Percentiles rank a stretch among this genome's conserved stretches.
These are phyloP conservation scores for Dryas alaskensis DNA, from an alignment of 306 rosid species.

Conservation along the genomic window DNA sequence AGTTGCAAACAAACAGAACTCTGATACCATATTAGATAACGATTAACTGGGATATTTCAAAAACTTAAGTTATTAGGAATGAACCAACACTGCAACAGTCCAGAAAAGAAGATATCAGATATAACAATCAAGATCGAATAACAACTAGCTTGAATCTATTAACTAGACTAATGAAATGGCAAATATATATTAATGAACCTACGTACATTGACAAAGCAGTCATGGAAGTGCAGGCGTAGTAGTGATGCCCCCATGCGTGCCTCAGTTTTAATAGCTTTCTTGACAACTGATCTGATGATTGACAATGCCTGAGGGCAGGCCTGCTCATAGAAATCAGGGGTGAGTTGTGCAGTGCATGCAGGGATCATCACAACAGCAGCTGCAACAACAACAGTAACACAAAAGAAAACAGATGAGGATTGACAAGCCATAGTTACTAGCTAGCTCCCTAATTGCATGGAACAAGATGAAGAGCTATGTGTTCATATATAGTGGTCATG, in stretches of 20 bases:
- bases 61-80: too few species aligned
- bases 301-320: conserved; percentile 26
- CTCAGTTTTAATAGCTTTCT: conserved; percentile 1
- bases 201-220: conserved; percentile 31
- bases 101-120: too few species aligned
- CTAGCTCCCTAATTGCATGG: not conserved
- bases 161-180: too few species aligned
- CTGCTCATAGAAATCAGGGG: conserved; percentile 8
- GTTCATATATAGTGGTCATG: not conserved
- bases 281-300: conserved; percentile 17
- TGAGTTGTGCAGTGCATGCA: conserved; percentile 22
- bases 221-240: conserved; percentile 32
- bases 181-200: too few species aligned
- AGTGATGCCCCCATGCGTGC: conserved; percentile 41
- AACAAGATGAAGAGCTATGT: not conserved
- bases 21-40: too few species aligned
- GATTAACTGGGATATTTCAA: too few species aligned
- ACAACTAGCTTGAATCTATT: too few species aligned
- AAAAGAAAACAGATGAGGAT: not conserved
- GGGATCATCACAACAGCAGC: not conserved
- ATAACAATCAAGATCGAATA: too few species aligned
- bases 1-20: too few species aligned
- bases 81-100: too few species aligned
- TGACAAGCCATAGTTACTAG: not conserved
- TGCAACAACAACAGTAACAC: not conserved